phyloP scores from a whole-genome alignment of 164 flowering plant species.

The Vitis rupestris region DNA sequence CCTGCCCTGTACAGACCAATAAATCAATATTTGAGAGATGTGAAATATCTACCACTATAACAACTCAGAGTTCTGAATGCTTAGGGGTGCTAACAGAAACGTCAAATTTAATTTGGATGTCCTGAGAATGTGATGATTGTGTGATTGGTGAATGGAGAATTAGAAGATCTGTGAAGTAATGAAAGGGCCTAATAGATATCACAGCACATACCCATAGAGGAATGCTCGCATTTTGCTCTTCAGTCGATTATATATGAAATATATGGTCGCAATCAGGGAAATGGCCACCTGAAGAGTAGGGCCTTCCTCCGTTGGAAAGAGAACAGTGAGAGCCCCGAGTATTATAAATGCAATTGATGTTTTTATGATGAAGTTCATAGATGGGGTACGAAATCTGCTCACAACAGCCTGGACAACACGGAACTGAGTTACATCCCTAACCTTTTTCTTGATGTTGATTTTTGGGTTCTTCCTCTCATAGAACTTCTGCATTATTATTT shows the following conservation, averaged over 20 bases:
- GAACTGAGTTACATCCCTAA: slow-evolving; percentile 70
- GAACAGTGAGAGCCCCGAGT: slow-evolving; percentile 81
- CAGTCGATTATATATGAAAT: slow-evolving; percentile 74
- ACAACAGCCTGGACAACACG: slow-evolving; percentile 61
- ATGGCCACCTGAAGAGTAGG: slow-evolving; percentile 97
- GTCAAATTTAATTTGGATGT: no score
- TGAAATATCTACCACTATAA: neutral
- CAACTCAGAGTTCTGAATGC: neutral
- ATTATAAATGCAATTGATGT: slow-evolving; percentile 56
- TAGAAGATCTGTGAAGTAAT: neutral
- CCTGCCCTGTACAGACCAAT: slow-evolving; percentile 58
- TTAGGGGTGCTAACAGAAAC: no score
- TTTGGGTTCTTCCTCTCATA: slow-evolving; percentile 85
- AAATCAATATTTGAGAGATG: slow-evolving; percentile 6
- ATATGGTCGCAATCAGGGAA: slow-evolving; percentile 69
- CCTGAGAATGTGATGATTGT: neutral
- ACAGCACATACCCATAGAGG: slow-evolving; percentile 70
- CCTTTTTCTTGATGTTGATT: slow-evolving; percentile 77
- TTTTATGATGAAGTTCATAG: slow-evolving; percentile 61
- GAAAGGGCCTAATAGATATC: neutral
- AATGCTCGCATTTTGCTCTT: slow-evolving; percentile 72
- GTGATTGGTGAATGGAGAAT: no score
- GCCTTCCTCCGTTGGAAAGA: slow-evolving; percentile 94
- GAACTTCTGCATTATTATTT: slow-evolving; percentile 93
- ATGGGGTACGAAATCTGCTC: slow-evolving; percentile 75